These are phyloP conservation scores for Aspergillus texensis DNA, from an alignment of 2,329 filamentous ascomycete species.

Conservation along the genomic window DNA sequence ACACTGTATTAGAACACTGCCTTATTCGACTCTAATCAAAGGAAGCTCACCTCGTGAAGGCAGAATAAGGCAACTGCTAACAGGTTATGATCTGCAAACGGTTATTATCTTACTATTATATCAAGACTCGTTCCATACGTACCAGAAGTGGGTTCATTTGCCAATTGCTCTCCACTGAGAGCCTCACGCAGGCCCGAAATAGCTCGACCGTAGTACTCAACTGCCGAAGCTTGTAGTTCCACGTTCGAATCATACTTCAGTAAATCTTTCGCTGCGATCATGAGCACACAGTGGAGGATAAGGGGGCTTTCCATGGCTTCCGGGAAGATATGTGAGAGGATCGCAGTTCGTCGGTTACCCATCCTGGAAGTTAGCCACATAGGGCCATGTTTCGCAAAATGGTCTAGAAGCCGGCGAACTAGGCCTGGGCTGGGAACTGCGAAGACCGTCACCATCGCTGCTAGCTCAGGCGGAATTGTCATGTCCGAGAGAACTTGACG, in stretches of 20 bases:
- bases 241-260: constrained; percentile 9
- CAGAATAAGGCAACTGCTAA: constrained; percentile 11
- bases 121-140: neutral
- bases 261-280: constrained; percentile 8
- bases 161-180: neutral
- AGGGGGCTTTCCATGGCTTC: constrained; percentile 4
- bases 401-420: constrained; percentile 4
- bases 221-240: constrained; percentile 1
- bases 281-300: constrained; percentile 9
- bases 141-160: neutral
- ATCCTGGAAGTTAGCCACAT: constrained; percentile 8
- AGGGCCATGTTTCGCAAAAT: constrained; percentile 12
- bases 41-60: constrained; percentile 8
- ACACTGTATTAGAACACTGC: neutral
- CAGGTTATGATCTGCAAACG: constrained; percentile 5
- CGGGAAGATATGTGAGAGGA: constrained; percentile 2
- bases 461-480: neutral
- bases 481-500: neutral
- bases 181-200: constrained; percentile 1
- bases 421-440: constrained; percentile 2
- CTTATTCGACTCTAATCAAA: fast-evolving
- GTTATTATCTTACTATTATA: neutral
- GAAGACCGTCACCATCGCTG: constrained; percentile 12
- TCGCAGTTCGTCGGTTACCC: neutral
- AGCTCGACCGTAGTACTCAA: constrained; percentile 11